These are phyloP conservation scores for Musa schizocarpa DNA, from an alignment of 176 grass and related monocot species.

Conservation along the genomic window DNA sequence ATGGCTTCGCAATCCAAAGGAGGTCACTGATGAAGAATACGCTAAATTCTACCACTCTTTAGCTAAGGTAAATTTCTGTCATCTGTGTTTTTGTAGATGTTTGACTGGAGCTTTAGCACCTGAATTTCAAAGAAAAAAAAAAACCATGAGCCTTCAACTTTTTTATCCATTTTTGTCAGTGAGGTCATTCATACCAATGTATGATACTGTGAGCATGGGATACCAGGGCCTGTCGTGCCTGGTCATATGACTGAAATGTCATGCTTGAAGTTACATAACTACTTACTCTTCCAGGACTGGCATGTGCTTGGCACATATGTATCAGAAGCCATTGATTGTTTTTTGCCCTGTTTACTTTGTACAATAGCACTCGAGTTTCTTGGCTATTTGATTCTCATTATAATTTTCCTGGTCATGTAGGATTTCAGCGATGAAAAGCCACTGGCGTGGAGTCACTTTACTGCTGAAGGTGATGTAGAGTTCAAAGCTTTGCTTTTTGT, in stretches of 20 bases:
- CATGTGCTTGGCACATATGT: too few relatives aligned
- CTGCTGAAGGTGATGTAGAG: constrained; percentile 92
- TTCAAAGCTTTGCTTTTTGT: constrained; percentile 94
- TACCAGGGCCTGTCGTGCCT: too few relatives aligned
- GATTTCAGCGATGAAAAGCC: constrained; percentile 87
- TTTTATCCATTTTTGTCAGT: too few relatives aligned
- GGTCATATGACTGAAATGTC: too few relatives aligned
- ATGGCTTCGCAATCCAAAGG: constrained; percentile 90
- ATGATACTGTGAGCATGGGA: too few relatives aligned
- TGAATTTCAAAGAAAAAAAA: neutral
- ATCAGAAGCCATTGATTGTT: neutral
- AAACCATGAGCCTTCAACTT: neutral
- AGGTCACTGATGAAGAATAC: constrained; percentile 95
- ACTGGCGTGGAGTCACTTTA: constrained; percentile 83
- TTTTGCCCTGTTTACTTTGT: neutral
- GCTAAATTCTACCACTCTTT: constrained; percentile 91
- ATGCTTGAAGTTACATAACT: too few relatives aligned
- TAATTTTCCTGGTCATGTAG: constrained; percentile 24
- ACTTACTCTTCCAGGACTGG: too few relatives aligned
- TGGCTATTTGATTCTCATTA: constrained; percentile 1
- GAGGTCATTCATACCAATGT: too few relatives aligned
- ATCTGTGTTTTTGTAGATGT: neutral
- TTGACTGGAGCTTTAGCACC: neutral
- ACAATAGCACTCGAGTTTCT: neutral
- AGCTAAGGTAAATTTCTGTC: constrained; percentile 46